Base-by-base conservation (phyloP, 2,329 filamentous ascomycete genomes). In the Hirsutella rhossiliensis region DNA sequence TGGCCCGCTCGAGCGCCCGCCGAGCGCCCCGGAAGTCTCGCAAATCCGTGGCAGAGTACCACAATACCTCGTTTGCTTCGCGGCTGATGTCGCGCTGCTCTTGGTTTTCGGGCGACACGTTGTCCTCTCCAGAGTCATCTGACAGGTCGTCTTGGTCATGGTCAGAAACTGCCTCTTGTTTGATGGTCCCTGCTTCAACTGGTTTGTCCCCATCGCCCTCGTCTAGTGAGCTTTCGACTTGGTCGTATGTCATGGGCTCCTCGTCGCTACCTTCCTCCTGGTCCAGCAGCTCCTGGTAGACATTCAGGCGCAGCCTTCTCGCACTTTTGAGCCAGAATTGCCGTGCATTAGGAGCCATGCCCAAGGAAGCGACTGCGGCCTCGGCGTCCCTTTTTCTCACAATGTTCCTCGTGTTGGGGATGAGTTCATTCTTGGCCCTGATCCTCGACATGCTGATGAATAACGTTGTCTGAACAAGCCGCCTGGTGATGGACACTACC, bases 371-470 rank as follows among this genome's bases (percentile, higher is more conserved):
- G 2, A 67, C 56, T 0, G 75, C 75, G 1, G 73, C 71, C 27
- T 62, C 55, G 2, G 73, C 73, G 47, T 79, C 75, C 28, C 64
- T 62, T 5, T 47, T 50, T 37, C 59, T 61, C 3, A 76, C 64
- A 5, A 63, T 48, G 5, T 52, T 48, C 15, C 55, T 56, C 2
- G 56, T 58, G 4, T 53, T 53, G 2, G 58, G 53, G 1, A 50
- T 45, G 4, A 58, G 47, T 20, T 62, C 53, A 17, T 50, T 60
- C 50, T 67, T 70, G 4, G 78, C 69, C 43, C 79, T 72, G 20
- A 87, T 63, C 37, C 87, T 73, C 2, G 83, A 82, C 57, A 76
- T 73, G n/a, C 82, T 76, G 46, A 87, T 75, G 53, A 82, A 84
- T 0, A 92, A 64, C 0, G 78, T 68, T 0, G 83, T 76, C 40